These are phyloP conservation scores for Aegilops umbellulata DNA, from an alignment of 176 grass and related monocot genomes.

Conservation along the genomic window DNA sequence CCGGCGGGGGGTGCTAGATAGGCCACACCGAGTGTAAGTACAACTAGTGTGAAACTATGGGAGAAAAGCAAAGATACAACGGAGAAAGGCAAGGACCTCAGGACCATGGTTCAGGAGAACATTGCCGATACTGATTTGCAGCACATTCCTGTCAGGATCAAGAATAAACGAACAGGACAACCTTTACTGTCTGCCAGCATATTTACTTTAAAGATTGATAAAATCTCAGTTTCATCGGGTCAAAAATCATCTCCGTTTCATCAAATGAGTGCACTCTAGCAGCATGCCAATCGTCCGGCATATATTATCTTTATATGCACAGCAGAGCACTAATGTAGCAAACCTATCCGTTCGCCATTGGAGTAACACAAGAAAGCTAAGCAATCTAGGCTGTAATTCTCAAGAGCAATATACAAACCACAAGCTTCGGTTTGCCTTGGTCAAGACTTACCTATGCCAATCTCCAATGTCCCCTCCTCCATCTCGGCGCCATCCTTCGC, in stretches of 20 bases:
- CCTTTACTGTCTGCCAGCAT: not conserved
- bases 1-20: not conserved
- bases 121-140: not conserved
- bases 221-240: not conserved
- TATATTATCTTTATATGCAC: not conserved
- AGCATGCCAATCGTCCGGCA: not conserved
- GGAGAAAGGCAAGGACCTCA: no score
- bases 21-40: not conserved
- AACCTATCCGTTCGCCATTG: not conserved
- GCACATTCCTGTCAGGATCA: not conserved
- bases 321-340: not conserved
- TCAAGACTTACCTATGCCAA: slow-evolving; percentile 67
- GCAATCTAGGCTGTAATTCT: not conserved
- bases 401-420: not conserved
- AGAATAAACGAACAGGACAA: not conserved
- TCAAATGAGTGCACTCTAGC: not conserved
- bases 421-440: not conserved
- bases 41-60: not conserved
- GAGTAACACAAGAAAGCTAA: not conserved
- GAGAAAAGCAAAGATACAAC: not conserved
- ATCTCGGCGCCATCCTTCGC: slow-evolving; percentile 47
- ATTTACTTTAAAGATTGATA: not conserved
- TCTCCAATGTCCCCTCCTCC: slow-evolving; percentile 80
- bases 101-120: no score
- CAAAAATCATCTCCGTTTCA: no score